phyloP scores from a whole-genome alignment of 1,284 basidiomycete species.

The Tilletia walkeri region DNA sequence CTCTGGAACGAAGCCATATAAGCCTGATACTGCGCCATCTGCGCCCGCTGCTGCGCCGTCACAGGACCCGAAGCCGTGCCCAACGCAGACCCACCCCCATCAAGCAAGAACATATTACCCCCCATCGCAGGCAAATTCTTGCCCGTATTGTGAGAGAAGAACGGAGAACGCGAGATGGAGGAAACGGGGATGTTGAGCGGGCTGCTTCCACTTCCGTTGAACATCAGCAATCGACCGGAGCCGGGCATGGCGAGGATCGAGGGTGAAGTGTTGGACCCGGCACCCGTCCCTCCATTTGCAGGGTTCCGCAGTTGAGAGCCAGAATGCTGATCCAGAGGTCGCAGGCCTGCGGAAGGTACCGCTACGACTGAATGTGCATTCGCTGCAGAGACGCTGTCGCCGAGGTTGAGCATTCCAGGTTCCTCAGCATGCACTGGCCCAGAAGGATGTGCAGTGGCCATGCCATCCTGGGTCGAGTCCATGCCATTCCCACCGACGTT shows the following conservation, averaged over 20 bases:
- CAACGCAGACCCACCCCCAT: conserved; percentile 1
- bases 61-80: conserved; percentile 3
- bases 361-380: background rate
- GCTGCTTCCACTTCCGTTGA: conserved; percentile 5
- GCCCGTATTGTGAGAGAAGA: conserved; percentile 6
- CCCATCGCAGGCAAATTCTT: background rate
- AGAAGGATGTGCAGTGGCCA: too few species aligned
- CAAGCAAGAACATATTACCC: background rate
- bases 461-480: too few species aligned
- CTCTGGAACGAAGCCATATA: conserved; percentile 16
- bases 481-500: too few species aligned
- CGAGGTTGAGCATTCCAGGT: too few species aligned
- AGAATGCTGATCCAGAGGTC: background rate
- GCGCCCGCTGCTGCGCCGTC: conserved; percentile 9
- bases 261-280: background rate
- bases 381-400: too few species aligned
- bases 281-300: background rate
- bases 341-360: background rate
- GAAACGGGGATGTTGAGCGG: conserved; percentile 1
- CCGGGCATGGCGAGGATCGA: conserved; percentile 7
- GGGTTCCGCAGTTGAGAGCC: background rate
- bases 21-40: conserved; percentile 12
- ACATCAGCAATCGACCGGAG: background rate
- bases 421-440: too few species aligned
- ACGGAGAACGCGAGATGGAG: conserved; percentile 4